Evolutionary conservation across 495 filamentous ascomycete genomes (phyloP).

Genomic region (Glarea lozoyensis): DNA sequence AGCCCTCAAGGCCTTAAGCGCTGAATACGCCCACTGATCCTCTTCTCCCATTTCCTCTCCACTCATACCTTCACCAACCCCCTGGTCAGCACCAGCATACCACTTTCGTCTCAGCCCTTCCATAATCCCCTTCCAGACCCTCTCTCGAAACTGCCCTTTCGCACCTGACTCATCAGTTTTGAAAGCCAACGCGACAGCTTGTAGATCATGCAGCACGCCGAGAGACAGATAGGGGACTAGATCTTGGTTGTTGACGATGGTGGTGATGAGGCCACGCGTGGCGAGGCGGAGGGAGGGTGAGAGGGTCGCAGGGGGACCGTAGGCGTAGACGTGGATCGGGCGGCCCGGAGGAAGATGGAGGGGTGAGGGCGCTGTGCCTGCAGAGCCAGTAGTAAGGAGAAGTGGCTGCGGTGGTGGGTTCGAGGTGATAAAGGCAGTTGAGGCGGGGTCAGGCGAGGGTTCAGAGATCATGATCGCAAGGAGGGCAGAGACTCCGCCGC

Average conservation of each 20-base stretch:
- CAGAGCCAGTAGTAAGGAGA: slow-evolving; percentile 25
- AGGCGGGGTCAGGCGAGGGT: slow-evolving; percentile 29
- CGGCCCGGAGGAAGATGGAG: slow-evolving; percentile 55
- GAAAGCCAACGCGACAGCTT: slow-evolving; percentile 60
- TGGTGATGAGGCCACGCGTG: slow-evolving; percentile 69
- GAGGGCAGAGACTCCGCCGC: slow-evolving; percentile 65
- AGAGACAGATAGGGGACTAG: slow-evolving; percentile 67
- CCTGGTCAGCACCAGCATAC: slow-evolving; percentile 25
- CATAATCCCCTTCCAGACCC: slow-evolving; percentile 56
- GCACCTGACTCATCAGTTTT: slow-evolving; percentile 59
- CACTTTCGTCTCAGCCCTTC: slow-evolving; percentile 34
- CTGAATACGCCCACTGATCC: slow-evolving; percentile 63
- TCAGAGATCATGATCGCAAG: slow-evolving; percentile 67
- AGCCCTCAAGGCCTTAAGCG: slow-evolving; percentile 55
- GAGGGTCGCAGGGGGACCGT: slow-evolving; percentile 66
- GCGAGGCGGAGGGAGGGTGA: slow-evolving; percentile 62
- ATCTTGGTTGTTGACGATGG: slow-evolving; percentile 62
- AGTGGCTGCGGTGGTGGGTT: slow-evolving; percentile 26
- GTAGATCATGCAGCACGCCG: slow-evolving; percentile 67
- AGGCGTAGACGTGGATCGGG: slow-evolving; percentile 71
- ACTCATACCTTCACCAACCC: not conserved
- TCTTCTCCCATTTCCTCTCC: slow-evolving; percentile 28
- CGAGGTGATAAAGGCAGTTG: slow-evolving; percentile 38
- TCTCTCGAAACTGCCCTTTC: slow-evolving; percentile 53
- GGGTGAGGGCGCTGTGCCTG: slow-evolving; percentile 17